Conservation (phyloP, 257 asterid species). For the Nemophila menziesii region DNA sequence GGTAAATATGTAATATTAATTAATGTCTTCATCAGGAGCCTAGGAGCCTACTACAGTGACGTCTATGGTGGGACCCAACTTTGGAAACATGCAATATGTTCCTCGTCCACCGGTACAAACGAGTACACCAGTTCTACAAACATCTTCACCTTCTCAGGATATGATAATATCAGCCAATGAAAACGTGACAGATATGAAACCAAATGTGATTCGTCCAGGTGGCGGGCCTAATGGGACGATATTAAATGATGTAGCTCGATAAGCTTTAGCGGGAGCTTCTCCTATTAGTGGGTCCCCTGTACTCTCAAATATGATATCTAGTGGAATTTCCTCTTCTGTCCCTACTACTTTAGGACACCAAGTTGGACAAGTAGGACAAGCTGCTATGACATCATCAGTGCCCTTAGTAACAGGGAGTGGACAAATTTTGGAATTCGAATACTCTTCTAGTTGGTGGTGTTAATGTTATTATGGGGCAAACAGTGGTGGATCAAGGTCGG, state of each 20-base stretch:
- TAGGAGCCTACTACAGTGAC: slow-evolving; percentile 78
- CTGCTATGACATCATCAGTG: slow-evolving; percentile 48
- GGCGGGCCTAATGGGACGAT: slow-evolving; percentile 69
- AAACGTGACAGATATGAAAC: slow-evolving; percentile 80
- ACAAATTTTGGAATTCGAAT: slow-evolving; percentile 31
- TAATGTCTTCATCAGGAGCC: too few species aligned
- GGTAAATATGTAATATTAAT: too few species aligned
- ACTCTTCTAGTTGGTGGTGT: slow-evolving; percentile 51
- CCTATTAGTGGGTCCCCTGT: slow-evolving; percentile 75
- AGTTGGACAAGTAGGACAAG: too few species aligned
- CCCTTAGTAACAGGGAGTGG: slow-evolving; percentile 45
- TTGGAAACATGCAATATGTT: slow-evolving; percentile 49
- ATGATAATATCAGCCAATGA: slow-evolving; percentile 35
- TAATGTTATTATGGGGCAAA: too few species aligned
- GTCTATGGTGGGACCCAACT: slow-evolving; percentile 53
- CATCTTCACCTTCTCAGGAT: slow-evolving; percentile 94
- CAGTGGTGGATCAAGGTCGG: too few species aligned
- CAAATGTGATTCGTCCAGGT: slow-evolving; percentile 55
- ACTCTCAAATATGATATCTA: slow-evolving; percentile 78
- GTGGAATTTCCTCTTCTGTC: slow-evolving; percentile 78
- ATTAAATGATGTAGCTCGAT: slow-evolving; percentile 77
- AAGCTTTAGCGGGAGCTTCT: slow-evolving; percentile 65
- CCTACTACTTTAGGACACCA: too few species aligned
- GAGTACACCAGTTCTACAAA: slow-evolving; percentile 50
- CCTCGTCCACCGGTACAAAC: slow-evolving; percentile 71